These are phyloP conservation scores for Fusarium burgessii DNA, from an alignment of 2,329 filamentous ascomycete genomes.

Conservation along the genomic window DNA sequence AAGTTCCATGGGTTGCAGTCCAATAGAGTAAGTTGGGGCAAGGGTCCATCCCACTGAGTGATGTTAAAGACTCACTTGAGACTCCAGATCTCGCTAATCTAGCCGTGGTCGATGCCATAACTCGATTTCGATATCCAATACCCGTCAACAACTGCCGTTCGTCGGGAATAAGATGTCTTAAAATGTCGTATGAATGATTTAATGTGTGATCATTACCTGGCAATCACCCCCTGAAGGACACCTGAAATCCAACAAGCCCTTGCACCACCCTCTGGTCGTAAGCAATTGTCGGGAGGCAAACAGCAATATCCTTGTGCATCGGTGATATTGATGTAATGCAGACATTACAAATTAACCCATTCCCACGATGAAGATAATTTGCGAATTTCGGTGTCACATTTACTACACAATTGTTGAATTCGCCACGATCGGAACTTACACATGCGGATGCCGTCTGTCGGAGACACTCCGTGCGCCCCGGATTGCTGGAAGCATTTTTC, in stretches of 20 bases:
- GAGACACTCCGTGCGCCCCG: not conserved
- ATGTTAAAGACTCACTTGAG: constrained; percentile 4
- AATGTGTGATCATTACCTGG: not conserved
- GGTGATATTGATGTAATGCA: constrained; percentile 27
- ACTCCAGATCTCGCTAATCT: constrained; percentile 36
- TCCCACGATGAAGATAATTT: constrained; percentile 10
- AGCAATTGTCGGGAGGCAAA: not conserved
- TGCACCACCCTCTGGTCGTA: not conserved
- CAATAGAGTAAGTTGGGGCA: not conserved
- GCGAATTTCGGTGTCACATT: not conserved
- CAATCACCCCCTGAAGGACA: not conserved
- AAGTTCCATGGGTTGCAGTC: not conserved
- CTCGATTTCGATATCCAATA: not conserved
- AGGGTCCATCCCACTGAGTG: constrained; percentile 1
- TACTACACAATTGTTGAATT: constrained; percentile 13
- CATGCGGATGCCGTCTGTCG: not conserved
- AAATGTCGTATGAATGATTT: not conserved
- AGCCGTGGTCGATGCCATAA: constrained; percentile 13
- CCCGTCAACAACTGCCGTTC: not conserved
- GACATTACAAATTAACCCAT: constrained; percentile 33
- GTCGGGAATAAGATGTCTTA: not conserved
- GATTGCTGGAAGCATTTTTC: not conserved
- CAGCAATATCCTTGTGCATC: not conserved
- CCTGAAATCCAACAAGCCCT: not conserved
- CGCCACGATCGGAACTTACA: constrained; percentile 32